Evolutionary conservation across 73 alveolate species (phyloP).

Genomic region (Tetrahymena thermophila): DNA sequence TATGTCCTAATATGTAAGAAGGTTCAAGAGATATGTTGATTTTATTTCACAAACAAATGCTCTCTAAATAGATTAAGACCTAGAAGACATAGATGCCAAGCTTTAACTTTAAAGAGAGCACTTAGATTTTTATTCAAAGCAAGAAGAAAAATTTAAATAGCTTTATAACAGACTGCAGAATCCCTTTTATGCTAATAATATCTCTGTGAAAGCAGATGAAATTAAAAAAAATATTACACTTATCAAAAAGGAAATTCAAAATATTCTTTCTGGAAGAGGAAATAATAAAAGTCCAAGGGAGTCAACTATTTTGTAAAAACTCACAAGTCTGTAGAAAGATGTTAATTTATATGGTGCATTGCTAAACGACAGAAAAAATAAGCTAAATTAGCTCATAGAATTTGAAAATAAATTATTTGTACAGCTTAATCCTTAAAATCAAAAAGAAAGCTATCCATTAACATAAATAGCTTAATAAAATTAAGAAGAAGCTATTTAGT

Average conservation of each 20-base stretch:
- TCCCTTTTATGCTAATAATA: not conserved
- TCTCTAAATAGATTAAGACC: not conserved
- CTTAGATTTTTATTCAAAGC: not conserved
- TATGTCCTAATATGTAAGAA: not conserved
- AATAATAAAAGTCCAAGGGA: not conserved
- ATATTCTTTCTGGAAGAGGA: conserved; percentile 2
- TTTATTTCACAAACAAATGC: not conserved
- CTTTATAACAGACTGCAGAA: not conserved
- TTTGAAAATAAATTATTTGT: not conserved
- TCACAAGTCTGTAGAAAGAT: not conserved
- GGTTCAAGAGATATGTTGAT: not conserved
- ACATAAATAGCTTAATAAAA: not conserved
- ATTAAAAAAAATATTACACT: not conserved
- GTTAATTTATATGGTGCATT: not conserved
- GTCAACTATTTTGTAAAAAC: not conserved
- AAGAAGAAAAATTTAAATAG: not conserved
- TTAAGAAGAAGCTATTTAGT: not conserved
- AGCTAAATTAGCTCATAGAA: not conserved
- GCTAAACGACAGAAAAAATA: not conserved
- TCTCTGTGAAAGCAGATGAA: not conserved
- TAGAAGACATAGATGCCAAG: not conserved
- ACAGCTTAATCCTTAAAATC: not conserved
- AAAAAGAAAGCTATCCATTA: not conserved
- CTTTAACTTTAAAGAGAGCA: not conserved
- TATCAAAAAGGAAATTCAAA: not conserved